Conservation (phyloP, 2,329 filamentous ascomycete species). For the Chalara sp. region DNA sequence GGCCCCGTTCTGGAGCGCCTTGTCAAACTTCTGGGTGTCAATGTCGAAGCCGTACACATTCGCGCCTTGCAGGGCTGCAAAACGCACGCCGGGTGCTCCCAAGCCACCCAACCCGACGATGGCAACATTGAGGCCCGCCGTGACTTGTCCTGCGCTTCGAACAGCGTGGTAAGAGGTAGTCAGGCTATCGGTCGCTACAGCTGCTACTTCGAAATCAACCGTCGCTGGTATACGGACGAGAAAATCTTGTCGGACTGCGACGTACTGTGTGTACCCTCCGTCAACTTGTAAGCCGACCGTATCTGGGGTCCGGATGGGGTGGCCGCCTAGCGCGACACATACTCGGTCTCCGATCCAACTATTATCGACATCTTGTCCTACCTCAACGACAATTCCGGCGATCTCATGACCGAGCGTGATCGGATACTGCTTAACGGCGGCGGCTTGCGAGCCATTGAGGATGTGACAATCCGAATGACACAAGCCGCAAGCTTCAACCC, state of each 20-base stretch:
- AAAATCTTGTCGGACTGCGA: background rate
- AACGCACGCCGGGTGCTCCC: slow-evolving; percentile 1
- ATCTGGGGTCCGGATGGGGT: background rate
- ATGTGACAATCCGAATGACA: slow-evolving; percentile 10
- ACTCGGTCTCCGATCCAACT: slow-evolving; percentile 7
- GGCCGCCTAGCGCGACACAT: slow-evolving; percentile 1
- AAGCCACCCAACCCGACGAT: slow-evolving; percentile 12
- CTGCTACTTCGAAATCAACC: slow-evolving; percentile 7
- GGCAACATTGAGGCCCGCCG: slow-evolving; percentile 2
- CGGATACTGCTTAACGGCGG: slow-evolving; percentile 2
- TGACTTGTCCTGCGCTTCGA: slow-evolving; percentile 1
- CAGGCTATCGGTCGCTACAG: slow-evolving; percentile 7
- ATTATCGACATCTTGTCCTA: slow-evolving; percentile 4
- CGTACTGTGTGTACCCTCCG: slow-evolving; percentile 10
- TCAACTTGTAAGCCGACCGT: slow-evolving; percentile 5
- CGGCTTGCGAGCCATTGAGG: slow-evolving; percentile 1
- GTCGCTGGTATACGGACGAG: slow-evolving; percentile 7
- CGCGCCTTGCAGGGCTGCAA: slow-evolving; percentile 8
- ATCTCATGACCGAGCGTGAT: slow-evolving; percentile 12
- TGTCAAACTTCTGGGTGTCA: slow-evolving; percentile 4
- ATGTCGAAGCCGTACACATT: slow-evolving; percentile 10
- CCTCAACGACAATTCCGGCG: slow-evolving; percentile 2
- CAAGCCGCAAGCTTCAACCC: slow-evolving; percentile 7
- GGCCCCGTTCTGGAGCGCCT: slow-evolving; percentile 4
- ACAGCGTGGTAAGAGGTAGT: slow-evolving; percentile 10